Percentiles rank a stretch among this genome's conserved stretches.
Evolutionary conservation across 257 asterid species (phyloP).

Genomic region (Schizonepeta tenuifolia): DNA sequence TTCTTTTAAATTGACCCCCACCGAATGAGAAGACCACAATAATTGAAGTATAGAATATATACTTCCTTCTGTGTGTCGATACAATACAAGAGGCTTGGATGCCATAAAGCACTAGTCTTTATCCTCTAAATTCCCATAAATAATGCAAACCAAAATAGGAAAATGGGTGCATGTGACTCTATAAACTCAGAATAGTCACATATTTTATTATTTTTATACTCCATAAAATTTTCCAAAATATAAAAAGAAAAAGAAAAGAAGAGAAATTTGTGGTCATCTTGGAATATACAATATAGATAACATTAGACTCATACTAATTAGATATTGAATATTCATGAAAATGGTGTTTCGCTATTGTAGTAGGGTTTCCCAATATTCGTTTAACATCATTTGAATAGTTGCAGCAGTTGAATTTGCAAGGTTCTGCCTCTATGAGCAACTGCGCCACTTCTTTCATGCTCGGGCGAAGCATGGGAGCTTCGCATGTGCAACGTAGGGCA

Average conservation of each 20-base stretch:
- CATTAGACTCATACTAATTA: neutral
- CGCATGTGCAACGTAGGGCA: slow-evolving; percentile 83
- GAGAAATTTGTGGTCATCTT: neutral
- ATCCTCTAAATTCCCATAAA: slow-evolving; percentile 31
- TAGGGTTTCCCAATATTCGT: slow-evolving; percentile 16
- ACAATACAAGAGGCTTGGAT: too few species aligned
- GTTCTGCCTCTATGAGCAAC: slow-evolving; percentile 73
- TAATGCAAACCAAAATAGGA: slow-evolving; percentile 38
- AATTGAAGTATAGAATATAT: slow-evolving; percentile 11
- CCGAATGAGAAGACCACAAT: neutral
- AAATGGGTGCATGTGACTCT: slow-evolving; percentile 26
- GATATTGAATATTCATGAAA: neutral
- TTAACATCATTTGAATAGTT: slow-evolving; percentile 26
- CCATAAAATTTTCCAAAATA: slow-evolving; percentile 19
- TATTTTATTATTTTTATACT: slow-evolving; percentile 27
- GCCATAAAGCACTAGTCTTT: slow-evolving; percentile 41
- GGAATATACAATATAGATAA: neutral
- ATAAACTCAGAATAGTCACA: neutral
- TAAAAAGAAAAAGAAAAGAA: neutral
- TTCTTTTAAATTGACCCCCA: neutral
- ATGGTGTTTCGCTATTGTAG: slow-evolving; percentile 26
- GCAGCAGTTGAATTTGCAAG: slow-evolving; percentile 60
- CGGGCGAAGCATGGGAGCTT: slow-evolving; percentile 68
- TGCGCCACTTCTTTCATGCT: slow-evolving; percentile 86
- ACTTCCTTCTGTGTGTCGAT: slow-evolving; percentile 46